These are phyloP conservation scores for Gossypium thurberi DNA, from an alignment of 345 rosid genomes.

Conservation along the genomic window DNA sequence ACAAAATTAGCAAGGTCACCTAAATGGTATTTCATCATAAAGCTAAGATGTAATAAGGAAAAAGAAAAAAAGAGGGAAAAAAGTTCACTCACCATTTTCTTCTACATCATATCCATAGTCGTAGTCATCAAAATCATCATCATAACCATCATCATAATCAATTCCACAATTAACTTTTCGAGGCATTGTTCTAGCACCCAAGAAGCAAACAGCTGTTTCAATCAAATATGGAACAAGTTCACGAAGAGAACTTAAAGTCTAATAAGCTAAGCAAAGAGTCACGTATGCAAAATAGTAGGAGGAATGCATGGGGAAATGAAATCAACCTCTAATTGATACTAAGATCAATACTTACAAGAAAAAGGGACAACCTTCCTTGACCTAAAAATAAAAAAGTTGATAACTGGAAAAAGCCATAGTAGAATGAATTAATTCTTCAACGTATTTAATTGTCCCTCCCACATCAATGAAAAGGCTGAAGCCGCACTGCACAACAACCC, in stretches of 20 bases:
- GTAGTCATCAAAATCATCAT: background rate
- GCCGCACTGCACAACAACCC: background rate
- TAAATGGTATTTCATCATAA: background rate
- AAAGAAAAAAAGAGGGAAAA: background rate
- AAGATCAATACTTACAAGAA: background rate
- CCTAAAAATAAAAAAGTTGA: background rate
- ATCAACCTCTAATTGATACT: background rate
- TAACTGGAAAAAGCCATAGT: background rate
- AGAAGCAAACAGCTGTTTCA: background rate
- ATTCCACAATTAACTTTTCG: conserved; percentile 18
- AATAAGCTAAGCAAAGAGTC: background rate
- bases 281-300: background rate
- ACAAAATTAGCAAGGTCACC: background rate
- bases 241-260: background rate
- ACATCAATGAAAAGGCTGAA: background rate
- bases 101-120: conserved; percentile 10
- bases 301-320: conserved; percentile 4
- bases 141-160: conserved; percentile 8
- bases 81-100: conserved; percentile 11
- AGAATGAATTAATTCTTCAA: background rate
- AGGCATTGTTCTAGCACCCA: conserved; percentile 15
- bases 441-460: background rate
- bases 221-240: background rate
- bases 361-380: background rate
- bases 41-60: background rate